Conservation (phyloP, 2,329 filamentous ascomycete genomes). For the Aspergillus sojae region DNA sequence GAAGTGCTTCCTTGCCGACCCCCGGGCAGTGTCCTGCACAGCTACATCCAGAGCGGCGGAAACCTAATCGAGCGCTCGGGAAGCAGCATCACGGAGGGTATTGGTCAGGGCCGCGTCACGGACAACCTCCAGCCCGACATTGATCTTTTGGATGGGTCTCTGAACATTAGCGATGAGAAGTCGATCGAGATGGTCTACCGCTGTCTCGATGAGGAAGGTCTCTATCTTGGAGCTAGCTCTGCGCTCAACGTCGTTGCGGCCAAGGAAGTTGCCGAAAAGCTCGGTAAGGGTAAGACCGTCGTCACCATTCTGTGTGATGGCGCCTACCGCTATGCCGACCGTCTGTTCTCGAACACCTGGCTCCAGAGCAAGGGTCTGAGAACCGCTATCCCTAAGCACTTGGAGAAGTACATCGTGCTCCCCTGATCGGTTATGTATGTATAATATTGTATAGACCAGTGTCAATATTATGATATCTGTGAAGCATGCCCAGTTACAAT, state of each 20-base stretch:
- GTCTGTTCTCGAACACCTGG: constrained; percentile 91
- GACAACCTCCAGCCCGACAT: constrained; percentile 89
- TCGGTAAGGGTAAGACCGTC: constrained; percentile 86
- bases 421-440: constrained; percentile 53
- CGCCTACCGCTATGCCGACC: constrained; percentile 94
- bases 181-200: constrained; percentile 97
- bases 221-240: constrained; percentile 93
- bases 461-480: neutral
- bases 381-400: constrained; percentile 75
- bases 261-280: constrained; percentile 86
- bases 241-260: constrained; percentile 94
- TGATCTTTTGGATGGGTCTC: constrained; percentile 77
- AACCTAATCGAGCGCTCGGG: constrained; percentile 79
- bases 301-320: constrained; percentile 95
- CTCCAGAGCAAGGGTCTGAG: constrained; percentile 81
- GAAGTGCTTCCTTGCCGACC: constrained; percentile 88
- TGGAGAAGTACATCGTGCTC: constrained; percentile 93
- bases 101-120: constrained; percentile 95
- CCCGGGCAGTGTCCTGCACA: constrained; percentile 88
- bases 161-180: constrained; percentile 88
- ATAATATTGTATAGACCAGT: constrained; percentile 13
- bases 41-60: constrained; percentile 84
- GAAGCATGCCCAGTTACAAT: neutral
- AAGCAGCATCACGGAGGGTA: constrained; percentile 93
- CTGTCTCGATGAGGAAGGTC: constrained; percentile 90